A percentile compares a stretch with the other conserved stretches of the same genome.
These are phyloP conservation scores for Kingdonia uniflora DNA, from an alignment of 164 flowering plant species.

Conservation along the genomic window DNA sequence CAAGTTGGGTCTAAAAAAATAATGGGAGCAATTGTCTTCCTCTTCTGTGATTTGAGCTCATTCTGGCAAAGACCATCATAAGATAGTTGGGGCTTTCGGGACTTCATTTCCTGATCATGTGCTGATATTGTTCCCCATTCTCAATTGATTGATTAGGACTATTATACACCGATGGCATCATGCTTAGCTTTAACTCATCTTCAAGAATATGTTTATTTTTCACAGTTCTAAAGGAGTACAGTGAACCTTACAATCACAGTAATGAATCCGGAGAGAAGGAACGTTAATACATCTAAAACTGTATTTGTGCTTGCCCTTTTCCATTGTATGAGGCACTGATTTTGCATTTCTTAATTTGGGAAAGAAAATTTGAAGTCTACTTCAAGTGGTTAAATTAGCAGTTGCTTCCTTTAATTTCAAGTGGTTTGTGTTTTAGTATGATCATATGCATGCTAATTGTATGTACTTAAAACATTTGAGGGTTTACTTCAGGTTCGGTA, in stretches of 20 bases:
- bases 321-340: constrained; percentile 56
- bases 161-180: constrained; percentile 52
- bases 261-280: constrained; percentile 60
- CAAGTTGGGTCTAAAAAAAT: not conserved
- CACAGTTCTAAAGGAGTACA: constrained; percentile 17
- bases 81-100: constrained; percentile 7
- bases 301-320: constrained; percentile 90
- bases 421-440: no score
- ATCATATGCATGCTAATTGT: no score
- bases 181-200: constrained; percentile 39
- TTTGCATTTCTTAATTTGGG: constrained; percentile 72
- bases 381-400: no score
- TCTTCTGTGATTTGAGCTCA: constrained; percentile 14
- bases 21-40: constrained; percentile 7
- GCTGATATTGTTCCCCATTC: constrained; percentile 9
- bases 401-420: no score
- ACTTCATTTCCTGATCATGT: constrained; percentile 13
- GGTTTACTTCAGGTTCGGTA: no score
- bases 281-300: constrained; percentile 67
- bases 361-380: constrained; percentile 54
- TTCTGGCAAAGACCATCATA: constrained; percentile 6
- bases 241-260: constrained; percentile 92
- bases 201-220: constrained; percentile 18
- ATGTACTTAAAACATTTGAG: no score
- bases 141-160: constrained; percentile 5